phyloP scores from a whole-genome alignment of 2,329 filamentous ascomycete genomes.

The Sporothrix brasiliensis region DNA sequence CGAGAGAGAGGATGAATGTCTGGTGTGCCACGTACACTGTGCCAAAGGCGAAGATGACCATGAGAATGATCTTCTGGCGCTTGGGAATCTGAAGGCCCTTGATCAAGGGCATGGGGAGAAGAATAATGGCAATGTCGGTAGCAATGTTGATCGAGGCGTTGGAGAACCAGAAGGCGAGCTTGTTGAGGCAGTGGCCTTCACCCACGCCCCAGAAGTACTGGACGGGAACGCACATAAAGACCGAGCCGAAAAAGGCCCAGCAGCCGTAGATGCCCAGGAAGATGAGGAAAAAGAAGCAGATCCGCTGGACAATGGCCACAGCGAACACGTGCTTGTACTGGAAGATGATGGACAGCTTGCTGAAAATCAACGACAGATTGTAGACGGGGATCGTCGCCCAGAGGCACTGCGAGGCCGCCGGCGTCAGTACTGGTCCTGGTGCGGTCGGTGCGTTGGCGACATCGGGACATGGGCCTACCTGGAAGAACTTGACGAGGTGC shows the following conservation, averaged over 20 bases:
- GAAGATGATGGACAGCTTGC: conserved; percentile 17
- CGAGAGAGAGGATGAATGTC: background rate
- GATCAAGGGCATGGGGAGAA: conserved; percentile 10
- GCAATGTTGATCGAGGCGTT: conserved; percentile 18
- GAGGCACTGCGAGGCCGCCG: background rate
- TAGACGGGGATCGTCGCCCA: conserved; percentile 12
- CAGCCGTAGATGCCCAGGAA: conserved; percentile 16
- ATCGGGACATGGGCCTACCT: background rate
- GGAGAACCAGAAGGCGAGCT: conserved; percentile 22
- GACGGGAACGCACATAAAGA: conserved; percentile 13
- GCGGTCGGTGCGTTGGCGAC: background rate
- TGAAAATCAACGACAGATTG: conserved; percentile 21
- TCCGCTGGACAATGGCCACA: background rate
- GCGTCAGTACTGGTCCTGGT: background rate
- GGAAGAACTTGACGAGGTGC: background rate
- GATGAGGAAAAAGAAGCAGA: conserved; percentile 7
- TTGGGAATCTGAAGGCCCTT: conserved; percentile 11
- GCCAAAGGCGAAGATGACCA: conserved; percentile 12
- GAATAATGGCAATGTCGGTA: conserved; percentile 14
- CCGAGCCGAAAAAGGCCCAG: conserved; percentile 15
- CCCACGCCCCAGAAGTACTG: conserved; percentile 10
- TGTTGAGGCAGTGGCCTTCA: conserved; percentile 16
- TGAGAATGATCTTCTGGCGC: conserved; percentile 8
- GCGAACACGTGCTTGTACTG: conserved; percentile 23
- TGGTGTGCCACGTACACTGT: background rate